Base-by-base conservation (phyloP, 257 asterid genomes). In the Capsicum pubescens region DNA sequence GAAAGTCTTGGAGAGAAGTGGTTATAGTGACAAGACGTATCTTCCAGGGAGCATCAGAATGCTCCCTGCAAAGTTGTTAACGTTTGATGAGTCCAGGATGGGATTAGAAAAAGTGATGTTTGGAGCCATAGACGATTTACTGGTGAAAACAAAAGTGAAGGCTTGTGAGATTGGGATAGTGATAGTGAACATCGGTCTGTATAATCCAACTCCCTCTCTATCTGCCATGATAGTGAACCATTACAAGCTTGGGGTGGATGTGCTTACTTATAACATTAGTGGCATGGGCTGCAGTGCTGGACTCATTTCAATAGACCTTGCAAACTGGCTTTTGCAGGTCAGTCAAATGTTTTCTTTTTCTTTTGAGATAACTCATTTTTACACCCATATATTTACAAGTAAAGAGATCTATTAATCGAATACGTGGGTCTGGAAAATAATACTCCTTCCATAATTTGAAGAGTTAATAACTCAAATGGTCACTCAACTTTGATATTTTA, bases 201-300 rank as follows among this genome's bases (percentile, higher is more conserved):
- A 85, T n/a, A 74, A 82, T 56, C 91, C 91, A 11, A 81, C 82
- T 0, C 88, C 91, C 0, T 87, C 91, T 57, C 86, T 89, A 56
- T 85, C 89, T n/a, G 39, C 87, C 1, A 85, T 87, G 91, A 16
- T 89, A 54, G 88, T 87, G 19, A 89, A 87, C 32, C 87, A 32
- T 87, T 89, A 89, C 82, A 89, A 89, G 57, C 89, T 89, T n/a
- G 83, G 89, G 57, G 72, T 48, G 7, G 84, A 89, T 35, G 82
- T 86, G 48, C 58, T 85, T 67, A 89, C 88, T 74, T 87, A 87
- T 55, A 87, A 85, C 35, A 88, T 89, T 26, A 85, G 87, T 44
- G 91, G 91, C 6, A 89, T 89, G 89, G 90, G 88, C 5, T 89
- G 91, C 87, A 87, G 90, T 76, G 91, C 91, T 71, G 91, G 87